Evolutionary conservation across 2,329 filamentous ascomycete genomes (phyloP), one percentile per base, ranked within the genome.

Genomic region (Cladosporium velox): DNA sequence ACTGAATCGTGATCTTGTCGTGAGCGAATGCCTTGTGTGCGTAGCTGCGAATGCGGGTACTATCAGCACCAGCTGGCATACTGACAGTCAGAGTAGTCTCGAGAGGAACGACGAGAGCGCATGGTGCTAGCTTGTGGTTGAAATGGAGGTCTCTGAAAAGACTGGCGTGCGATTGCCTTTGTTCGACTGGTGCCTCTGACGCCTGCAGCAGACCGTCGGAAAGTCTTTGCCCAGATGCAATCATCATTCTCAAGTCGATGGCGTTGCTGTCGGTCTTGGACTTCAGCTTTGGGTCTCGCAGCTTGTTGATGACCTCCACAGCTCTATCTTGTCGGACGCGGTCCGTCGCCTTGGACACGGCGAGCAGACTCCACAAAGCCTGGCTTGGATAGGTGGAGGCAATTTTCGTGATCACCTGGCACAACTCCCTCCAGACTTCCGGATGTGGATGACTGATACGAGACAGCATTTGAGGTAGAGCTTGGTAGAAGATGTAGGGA

Each of bases 401-500:
- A n/a, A 97, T 92, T 75, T 91, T 94, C 67, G 90, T 81, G 65
- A 99, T 93, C 70, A 98, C 94, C 38, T 85, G 85, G 63, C 89
- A 87, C 7, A 99, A 81, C 11, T 91, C 82, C 66, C 89, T 87
- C 78, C 92, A 96, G 1, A 97, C 92, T 1, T 88, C 86, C 4
- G 78, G 78, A 76, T 97, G 91, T 0, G 90, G 88, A 79, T 99
- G 95, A 55, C 91, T 91, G 72, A 99, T 97, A 35, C 95, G 89
- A n/a, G 94, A 95, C 65, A 99, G 91, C 68, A 99, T 90, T 78
- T 99, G 95, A 5, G 95, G 91, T 51, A 99, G 83, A 6, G 94
- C 88, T 1, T 90, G 91, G 75, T 93, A 94, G 77, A 92, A 93
- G 35, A 92, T 86, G 72, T 90, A 93, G 1, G 90, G 86, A 2